These are phyloP conservation scores for Phytophthora lateralis DNA, from an alignment of 352 stramenopile genomes.

Conservation along the genomic window DNA sequence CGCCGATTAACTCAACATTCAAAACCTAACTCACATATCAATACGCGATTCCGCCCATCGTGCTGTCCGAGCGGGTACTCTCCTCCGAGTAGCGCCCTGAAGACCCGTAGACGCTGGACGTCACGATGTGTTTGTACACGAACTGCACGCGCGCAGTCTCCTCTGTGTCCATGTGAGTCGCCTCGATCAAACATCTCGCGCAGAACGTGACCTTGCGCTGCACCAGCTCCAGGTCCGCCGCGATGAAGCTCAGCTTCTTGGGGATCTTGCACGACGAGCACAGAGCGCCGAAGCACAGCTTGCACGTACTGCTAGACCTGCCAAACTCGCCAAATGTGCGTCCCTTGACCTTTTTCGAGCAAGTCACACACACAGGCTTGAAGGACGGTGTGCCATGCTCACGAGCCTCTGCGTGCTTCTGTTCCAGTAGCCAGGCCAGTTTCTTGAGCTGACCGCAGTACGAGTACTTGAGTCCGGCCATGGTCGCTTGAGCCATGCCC, in stretches of 20 bases:
- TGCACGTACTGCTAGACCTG: slow-evolving; percentile 19
- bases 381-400: slow-evolving; percentile 7
- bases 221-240: slow-evolving; percentile 21
- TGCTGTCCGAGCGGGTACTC: slow-evolving; percentile 25
- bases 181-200: slow-evolving; percentile 30
- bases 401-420: slow-evolving; percentile 14
- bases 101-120: slow-evolving; percentile 14
- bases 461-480: slow-evolving; percentile 36
- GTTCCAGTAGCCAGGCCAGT: slow-evolving; percentile 23
- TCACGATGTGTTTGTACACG: slow-evolving; percentile 21
- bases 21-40: too few relatives aligned
- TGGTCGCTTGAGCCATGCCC: slow-evolving; percentile 24
- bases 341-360: slow-evolving; percentile 21
- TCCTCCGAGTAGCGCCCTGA: slow-evolving; percentile 20
- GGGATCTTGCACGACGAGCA: slow-evolving; percentile 29
- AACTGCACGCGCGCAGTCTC: slow-evolving; percentile 27
- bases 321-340: slow-evolving; percentile 20
- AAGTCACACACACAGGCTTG: slow-evolving; percentile 28
- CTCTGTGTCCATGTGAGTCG: slow-evolving; percentile 29
- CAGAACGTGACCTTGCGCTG: slow-evolving; percentile 43
- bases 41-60: background rate
- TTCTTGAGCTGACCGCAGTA: slow-evolving; percentile 35
- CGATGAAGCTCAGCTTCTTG: slow-evolving; percentile 38
- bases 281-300: slow-evolving; percentile 30
- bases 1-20: too few relatives aligned